Evolutionary conservation across 1,284 basidiomycete species (phyloP), one percentile per base, ranked within the genome.

Genomic region (Phenoliferia sp.): DNA sequence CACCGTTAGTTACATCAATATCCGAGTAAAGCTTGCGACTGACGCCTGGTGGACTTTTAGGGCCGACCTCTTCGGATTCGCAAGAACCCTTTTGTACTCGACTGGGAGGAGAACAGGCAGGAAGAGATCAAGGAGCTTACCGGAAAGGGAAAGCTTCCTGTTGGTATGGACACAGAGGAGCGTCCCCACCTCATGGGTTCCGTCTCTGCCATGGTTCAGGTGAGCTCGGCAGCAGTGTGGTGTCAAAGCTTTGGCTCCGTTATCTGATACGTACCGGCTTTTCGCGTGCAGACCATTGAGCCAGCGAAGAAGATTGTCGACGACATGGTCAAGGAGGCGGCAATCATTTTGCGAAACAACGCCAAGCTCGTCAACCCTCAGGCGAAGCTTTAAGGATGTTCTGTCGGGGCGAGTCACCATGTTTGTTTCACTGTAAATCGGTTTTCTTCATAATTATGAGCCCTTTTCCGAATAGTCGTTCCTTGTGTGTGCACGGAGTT

Each of bases 1-100:
- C 81, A 90, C 88, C 64, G 68, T 55, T 2, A 31, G 67, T 55
- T 54, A 29, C 4, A n/a, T 26, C n/a, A 3, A 1, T 39, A 29
- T 29, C 48, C 26, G 3, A 3, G 57, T 28, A 10, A 54, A 19
- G 7, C 12, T 54, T 54, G 10, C 50, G 22, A 54, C 50, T 15
- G 29, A 54, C 29, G 3, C 54, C 54, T n/a, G n/a, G n/a, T 19
- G 12, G 12, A 15, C 39, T 16, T 26, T 35, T 54, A 79, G 29
- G 93, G 93, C 29, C 87, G 93, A 34, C 94, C 93, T 16, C 81
- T 96, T 73, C 86, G 92, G 54, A 89, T 94, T 31, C 82, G 86
- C 73, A 86, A 86, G 77, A 92, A 90, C 15, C 86, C 88, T 28
- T 94, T 92, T 77, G 84, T 93, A 67, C 69, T 69, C 63, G 67